Conservation (phyloP, 2,329 filamentous ascomycete genomes). For the Cercospora sp. region DNA sequence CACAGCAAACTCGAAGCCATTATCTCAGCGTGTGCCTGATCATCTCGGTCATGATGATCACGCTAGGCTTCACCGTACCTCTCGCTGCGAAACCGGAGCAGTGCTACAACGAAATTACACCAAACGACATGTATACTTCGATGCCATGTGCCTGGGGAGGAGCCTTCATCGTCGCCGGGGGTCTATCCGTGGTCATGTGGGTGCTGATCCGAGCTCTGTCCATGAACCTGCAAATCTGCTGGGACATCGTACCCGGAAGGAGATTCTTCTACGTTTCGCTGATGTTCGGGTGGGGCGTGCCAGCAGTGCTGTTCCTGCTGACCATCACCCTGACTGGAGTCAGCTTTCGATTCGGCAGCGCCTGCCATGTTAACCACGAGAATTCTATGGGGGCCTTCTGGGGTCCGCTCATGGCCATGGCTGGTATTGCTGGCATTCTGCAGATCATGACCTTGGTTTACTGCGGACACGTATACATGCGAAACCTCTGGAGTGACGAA, state of each 20-base stretch:
- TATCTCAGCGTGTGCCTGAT: slow-evolving; percentile 90
- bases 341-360: slow-evolving; percentile 86
- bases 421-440: slow-evolving; percentile 72
- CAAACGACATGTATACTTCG: slow-evolving; percentile 84
- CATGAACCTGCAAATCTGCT: slow-evolving; percentile 91
- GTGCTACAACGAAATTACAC: slow-evolving; percentile 88
- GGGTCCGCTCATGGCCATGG: slow-evolving; percentile 81
- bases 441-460: slow-evolving; percentile 83
- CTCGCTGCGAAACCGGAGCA: slow-evolving; percentile 75
- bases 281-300: slow-evolving; percentile 79
- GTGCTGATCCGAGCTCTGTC: slow-evolving; percentile 86
- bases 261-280: slow-evolving; percentile 88
- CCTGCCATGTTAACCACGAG: slow-evolving; percentile 91
- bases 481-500: slow-evolving; percentile 72
- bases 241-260: slow-evolving; percentile 85
- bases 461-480: slow-evolving; percentile 92
- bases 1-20: slow-evolving; percentile 87
- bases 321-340: slow-evolving; percentile 85
- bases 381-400: slow-evolving; percentile 84
- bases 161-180: slow-evolving; percentile 80
- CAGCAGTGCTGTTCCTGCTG: slow-evolving; percentile 70
- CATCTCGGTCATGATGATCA: slow-evolving; percentile 73
- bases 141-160: slow-evolving; percentile 85
- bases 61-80: slow-evolving; percentile 90
- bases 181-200: slow-evolving; percentile 84